Percentiles rank a stretch among this genome's conserved stretches.
phyloP scores from a whole-genome alignment of 177 flowering plant genomes.

The Vitis hybrid region DNA sequence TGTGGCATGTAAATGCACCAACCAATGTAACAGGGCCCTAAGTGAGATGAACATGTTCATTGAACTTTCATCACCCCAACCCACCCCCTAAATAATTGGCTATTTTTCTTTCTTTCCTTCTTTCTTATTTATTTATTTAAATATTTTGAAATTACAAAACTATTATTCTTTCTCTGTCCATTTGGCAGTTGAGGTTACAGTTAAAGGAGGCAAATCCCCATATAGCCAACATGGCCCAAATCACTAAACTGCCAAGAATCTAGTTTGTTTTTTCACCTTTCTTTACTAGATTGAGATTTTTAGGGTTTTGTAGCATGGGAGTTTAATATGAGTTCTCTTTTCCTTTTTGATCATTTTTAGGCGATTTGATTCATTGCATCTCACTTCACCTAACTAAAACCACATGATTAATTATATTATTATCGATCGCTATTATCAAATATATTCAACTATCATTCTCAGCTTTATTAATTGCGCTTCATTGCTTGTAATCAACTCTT shows the following conservation, averaged over 20 bases:
- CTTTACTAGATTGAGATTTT: conserved; percentile 29
- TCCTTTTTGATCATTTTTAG: not conserved
- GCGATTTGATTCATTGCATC: conserved; percentile 18
- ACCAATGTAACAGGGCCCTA: conserved; percentile 6
- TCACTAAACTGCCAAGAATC: conserved; percentile 23
- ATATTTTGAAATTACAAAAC: conserved; percentile 11
- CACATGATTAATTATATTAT: too few species aligned
- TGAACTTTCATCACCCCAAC: conserved; percentile 11
- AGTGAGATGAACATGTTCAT: conserved; percentile 17
- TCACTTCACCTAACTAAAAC: not conserved
- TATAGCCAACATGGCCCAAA: conserved; percentile 9
- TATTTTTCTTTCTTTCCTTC: too few species aligned
- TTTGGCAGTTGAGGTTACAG: conserved; percentile 4
- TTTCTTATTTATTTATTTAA: not conserved
- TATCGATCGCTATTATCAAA: too few species aligned
- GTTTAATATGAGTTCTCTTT: not conserved
- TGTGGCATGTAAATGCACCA: conserved; percentile 2
- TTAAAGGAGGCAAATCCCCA: conserved; percentile 8
- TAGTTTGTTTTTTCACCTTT: conserved; percentile 10
- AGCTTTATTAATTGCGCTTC: too few species aligned
- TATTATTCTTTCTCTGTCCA: not conserved
- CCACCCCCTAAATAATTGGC: too few species aligned
- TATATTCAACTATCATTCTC: too few species aligned
- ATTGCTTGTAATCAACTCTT: too few species aligned
- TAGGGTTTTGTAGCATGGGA: conserved; percentile 14